Evolutionary conservation across 805 yeast species (phyloP).

Genomic region (Wickerhamiella sorbophila): DNA sequence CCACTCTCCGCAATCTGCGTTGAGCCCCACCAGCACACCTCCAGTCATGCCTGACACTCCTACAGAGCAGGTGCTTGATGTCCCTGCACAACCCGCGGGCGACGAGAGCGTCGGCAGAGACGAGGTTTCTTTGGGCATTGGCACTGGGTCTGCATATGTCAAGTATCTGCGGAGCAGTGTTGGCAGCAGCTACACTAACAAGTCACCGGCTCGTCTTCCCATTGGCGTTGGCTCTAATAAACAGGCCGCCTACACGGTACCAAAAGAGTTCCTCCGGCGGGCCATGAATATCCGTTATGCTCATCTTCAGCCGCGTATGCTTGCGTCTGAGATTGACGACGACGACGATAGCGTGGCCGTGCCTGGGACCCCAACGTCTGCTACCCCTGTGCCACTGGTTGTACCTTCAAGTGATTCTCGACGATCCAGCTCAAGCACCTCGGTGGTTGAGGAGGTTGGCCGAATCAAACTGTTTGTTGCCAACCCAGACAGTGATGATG

Average conservation of each 20-base stretch:
- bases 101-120: neutral
- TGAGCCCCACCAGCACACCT: neutral
- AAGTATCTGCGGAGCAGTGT: slow-evolving; percentile 19
- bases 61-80: neutral
- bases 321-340: slow-evolving; percentile 66
- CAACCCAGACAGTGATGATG: slow-evolving; percentile 22
- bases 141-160: slow-evolving; percentile 23
- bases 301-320: slow-evolving; percentile 40
- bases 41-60: neutral
- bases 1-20: neutral
- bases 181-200: slow-evolving; percentile 19
- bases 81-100: neutral
- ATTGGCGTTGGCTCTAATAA: slow-evolving; percentile 14
- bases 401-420: slow-evolving; percentile 1
- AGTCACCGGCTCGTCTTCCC: slow-evolving; percentile 16
- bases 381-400: neutral
- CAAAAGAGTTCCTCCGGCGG: slow-evolving; percentile 21
- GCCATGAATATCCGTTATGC: slow-evolving; percentile 28
- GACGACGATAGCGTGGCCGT: slow-evolving; percentile 27
- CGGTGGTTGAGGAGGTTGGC: slow-evolving; percentile 23
- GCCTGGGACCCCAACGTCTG: neutral
- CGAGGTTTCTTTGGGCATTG: slow-evolving; percentile 16
- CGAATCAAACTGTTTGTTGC: slow-evolving; percentile 27
- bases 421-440: slow-evolving; percentile 18
- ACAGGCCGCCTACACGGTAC: slow-evolving; percentile 12